These are phyloP conservation scores for Puccinia triticina DNA, from an alignment of 1,284 basidiomycete genomes.

Conservation along the genomic window DNA sequence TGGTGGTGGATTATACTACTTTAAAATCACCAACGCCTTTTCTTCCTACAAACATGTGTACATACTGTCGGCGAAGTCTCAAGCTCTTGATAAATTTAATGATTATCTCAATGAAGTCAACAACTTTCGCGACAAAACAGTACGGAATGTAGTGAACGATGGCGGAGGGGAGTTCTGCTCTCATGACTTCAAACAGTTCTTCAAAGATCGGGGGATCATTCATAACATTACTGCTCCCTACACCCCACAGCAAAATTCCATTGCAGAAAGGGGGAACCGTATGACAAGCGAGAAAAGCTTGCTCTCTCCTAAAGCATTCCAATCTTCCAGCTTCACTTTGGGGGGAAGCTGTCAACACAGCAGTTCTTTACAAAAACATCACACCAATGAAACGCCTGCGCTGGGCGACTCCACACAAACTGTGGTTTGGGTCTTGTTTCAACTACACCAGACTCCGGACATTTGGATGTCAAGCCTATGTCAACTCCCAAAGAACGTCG, in stretches of 20 bases:
- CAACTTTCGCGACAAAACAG: too few relatives aligned
- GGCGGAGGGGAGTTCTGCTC: too few relatives aligned
- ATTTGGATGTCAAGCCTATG: not conserved
- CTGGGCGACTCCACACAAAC: not conserved
- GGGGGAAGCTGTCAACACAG: constrained; percentile 12
- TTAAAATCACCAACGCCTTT: not conserved
- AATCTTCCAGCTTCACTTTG: constrained; percentile 14
- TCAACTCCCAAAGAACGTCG: not conserved
- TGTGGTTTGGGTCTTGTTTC: not conserved
- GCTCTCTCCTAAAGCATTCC: not conserved
- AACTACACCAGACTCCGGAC: not conserved
- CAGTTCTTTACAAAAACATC: constrained; percentile 23
- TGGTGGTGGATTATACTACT: not conserved
- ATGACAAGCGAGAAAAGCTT: constrained; percentile 19
- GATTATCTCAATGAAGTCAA: too few relatives aligned
- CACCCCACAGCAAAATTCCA: constrained; percentile 20
- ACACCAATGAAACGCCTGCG: not conserved
- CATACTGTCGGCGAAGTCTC: too few relatives aligned
- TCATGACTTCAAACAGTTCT: too few relatives aligned
- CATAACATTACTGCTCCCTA: too few relatives aligned
- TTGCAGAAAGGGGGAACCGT: constrained; percentile 21
- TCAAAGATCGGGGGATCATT: too few relatives aligned
- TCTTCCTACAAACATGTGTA: too few relatives aligned
- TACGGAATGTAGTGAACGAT: not conserved
- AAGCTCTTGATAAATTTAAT: too few relatives aligned